Base-by-base conservation (phyloP, 176 grass and related monocot genomes). In the Musa itinerans region DNA sequence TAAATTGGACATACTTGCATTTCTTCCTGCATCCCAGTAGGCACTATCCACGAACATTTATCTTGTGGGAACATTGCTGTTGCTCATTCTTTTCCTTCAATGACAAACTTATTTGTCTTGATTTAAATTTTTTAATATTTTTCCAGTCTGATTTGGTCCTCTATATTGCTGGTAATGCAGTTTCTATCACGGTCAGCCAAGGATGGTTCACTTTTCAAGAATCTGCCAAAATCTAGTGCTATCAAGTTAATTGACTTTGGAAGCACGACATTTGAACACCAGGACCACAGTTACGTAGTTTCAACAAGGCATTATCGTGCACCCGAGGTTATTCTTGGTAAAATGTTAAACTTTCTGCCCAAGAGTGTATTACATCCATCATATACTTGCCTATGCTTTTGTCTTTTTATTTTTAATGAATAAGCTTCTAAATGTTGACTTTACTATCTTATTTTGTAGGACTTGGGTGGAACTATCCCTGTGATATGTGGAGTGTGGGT, bases 171-270 rank as follows among this genome's bases (percentile, higher is more conserved):
- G 52, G n/a, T 9, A 14, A 75, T 76, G 26, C 86, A 90, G 85
- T 81, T 90, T 83, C 72, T 85, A 24, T 58, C 81, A 83, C 79
- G 86, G 50, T 84, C 87, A 86, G 53, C 84, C 64, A 92, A 90
- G 81, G 93, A 90, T 86, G 81, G 81, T 71, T 83, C 92, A 17
- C 85, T 88, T 56, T 92, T 88, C 34, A 96, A 96, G 74, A 93
- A 86, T 62, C 84, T 98, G 75, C 94, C 94, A 65, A 98, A 87
- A 85, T 93, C 90, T 59, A 93, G 90, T 85, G 88, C 88, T 79
- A 93, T 98, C 77, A 98, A 98, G 81, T 78, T 93, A 2, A 98
- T 98, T 72, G 94, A 98, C 82, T 98, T 98, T 89, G 94, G 94
- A 53, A 91, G 90, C 34, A 87, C 94, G 25, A 93, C 90, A 82